Evolutionary conservation across 2,329 filamentous ascomycete species (phyloP).

Genomic region (Thermoascus crustaceus): DNA sequence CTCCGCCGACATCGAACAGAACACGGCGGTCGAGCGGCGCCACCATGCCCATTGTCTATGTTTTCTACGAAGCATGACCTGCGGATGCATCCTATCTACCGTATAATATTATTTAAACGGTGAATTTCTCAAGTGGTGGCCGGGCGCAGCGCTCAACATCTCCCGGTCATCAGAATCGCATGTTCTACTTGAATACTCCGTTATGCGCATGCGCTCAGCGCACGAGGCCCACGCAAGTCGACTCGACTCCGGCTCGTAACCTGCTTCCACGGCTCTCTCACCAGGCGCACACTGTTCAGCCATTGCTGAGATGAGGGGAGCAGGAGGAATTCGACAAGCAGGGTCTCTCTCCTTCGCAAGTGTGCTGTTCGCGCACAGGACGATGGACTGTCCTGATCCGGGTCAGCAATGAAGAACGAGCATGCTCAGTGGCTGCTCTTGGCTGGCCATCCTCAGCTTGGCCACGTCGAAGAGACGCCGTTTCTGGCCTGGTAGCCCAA

Average conservation of each 20-base stretch:
- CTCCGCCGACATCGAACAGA: constrained; percentile 12
- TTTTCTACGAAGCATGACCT: constrained; percentile 1
- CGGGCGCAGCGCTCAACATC: constrained; percentile 2
- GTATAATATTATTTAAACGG: not conserved
- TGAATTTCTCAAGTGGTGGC: not conserved
- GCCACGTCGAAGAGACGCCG: constrained; percentile 23
- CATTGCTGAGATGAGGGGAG: not conserved
- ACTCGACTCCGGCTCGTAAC: not conserved
- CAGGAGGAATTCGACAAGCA: not conserved
- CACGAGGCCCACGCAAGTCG: constrained; percentile 4
- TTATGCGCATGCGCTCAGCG: constrained; percentile 4
- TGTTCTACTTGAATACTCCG: too few species aligned
- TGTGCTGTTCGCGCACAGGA: constrained; percentile 2
- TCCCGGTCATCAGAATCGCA: constrained; percentile 5
- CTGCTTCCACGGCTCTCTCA: not conserved
- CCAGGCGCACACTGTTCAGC: not conserved
- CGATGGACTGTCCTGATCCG: constrained; percentile 4
- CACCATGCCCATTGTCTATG: constrained; percentile 12
- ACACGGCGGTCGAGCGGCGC: not conserved
- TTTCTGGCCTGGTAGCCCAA: constrained; percentile 3
- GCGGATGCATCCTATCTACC: not conserved
- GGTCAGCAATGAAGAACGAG: constrained; percentile 5
- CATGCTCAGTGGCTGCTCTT: constrained; percentile 14
- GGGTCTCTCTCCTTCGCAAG: not conserved
- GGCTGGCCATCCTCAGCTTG: constrained; percentile 17